These are phyloP conservation scores for Flaveria bidentis DNA, from an alignment of 129 eudicot species.

Conservation along the genomic window DNA sequence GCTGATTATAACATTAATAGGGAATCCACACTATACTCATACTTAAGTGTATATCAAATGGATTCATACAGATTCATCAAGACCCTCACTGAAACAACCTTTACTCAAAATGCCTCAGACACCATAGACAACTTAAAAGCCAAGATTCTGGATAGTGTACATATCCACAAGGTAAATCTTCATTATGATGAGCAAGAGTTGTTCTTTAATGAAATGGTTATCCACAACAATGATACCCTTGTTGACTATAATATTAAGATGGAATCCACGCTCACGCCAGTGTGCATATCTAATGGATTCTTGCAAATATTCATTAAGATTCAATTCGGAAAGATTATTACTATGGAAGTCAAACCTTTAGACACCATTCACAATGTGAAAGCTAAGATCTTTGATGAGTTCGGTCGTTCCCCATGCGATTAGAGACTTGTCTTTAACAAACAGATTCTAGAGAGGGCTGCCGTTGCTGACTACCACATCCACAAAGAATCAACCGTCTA, in stretches of 20 bases:
- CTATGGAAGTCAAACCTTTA: not conserved
- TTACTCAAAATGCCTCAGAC: not conserved
- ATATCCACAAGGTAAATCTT: not conserved
- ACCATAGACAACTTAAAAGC: not conserved
- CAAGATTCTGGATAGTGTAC: not conserved
- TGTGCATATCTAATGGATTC: not conserved
- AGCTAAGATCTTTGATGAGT: not conserved
- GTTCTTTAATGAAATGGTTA: not conserved
- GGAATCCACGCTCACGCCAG: not conserved
- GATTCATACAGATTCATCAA: not conserved
- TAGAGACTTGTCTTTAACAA: not conserved
- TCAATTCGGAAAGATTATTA: not conserved
- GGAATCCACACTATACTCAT: not conserved
- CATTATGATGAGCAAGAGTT: not conserved
- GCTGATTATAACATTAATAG: conserved; percentile 1
- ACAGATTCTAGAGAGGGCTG: not conserved
- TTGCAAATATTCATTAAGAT: not conserved
- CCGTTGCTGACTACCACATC: not conserved
- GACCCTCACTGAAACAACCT: not conserved
- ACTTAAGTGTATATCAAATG: not conserved
- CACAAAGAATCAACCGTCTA: not conserved
- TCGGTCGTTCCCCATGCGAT: not conserved
- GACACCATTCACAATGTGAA: not conserved
- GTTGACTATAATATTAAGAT: not conserved
- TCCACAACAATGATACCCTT: not conserved